phyloP scores from a whole-genome alignment of 345 rosid species.

The Sonneratia alba region DNA sequence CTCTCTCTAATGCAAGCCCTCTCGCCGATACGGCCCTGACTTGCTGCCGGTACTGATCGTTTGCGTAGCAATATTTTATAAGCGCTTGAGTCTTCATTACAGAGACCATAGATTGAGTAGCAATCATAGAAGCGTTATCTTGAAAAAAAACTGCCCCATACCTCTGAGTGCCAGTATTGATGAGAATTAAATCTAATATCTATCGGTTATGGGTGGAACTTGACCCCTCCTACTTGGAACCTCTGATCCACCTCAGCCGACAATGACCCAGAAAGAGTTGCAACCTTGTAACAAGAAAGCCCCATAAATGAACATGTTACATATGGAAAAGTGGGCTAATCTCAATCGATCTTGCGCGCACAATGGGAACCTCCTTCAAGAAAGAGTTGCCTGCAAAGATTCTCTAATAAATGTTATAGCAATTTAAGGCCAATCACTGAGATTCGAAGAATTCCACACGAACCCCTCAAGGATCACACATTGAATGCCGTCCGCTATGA shows the following conservation, averaged over 20 bases:
- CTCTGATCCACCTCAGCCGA: too few species aligned
- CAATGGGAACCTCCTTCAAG: too few species aligned
- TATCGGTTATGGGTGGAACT: too few species aligned
- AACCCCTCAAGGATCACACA: background rate
- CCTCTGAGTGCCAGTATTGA: too few species aligned
- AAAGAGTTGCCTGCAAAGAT: background rate
- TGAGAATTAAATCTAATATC: too few species aligned
- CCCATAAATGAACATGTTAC: too few species aligned
- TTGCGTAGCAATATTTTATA: background rate
- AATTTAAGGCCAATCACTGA: background rate
- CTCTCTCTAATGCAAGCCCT: background rate
- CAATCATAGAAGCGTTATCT: background rate
- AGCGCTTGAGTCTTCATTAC: background rate
- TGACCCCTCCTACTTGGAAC: too few species aligned
- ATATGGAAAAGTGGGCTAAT: too few species aligned
- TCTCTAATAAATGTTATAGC: background rate
- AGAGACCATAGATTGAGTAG: background rate
- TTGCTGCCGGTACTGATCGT: background rate
- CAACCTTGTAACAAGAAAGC: too few species aligned
- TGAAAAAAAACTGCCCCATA: background rate
- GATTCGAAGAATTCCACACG: slow-evolving; percentile 8
- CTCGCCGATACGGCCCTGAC: background rate
- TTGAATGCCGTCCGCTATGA: too few species aligned
- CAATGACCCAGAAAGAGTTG: too few species aligned
- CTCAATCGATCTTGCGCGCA: too few species aligned